Base-by-base conservation (phyloP, 2,329 filamentous ascomycete genomes). In the Epichloe bromicola region DNA sequence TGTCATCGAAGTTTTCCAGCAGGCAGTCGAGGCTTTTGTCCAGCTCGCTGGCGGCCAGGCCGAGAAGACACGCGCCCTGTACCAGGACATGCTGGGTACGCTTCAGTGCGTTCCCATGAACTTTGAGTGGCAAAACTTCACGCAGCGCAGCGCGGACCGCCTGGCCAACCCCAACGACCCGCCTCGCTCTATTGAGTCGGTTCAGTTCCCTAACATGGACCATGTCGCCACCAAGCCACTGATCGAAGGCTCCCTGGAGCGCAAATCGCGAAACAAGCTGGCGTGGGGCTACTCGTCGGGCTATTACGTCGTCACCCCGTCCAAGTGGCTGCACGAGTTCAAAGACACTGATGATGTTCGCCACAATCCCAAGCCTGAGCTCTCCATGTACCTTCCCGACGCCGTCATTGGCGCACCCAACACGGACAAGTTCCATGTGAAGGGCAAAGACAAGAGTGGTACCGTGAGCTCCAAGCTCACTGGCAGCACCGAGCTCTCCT, bases 271-370 rank as follows among this genome's bases (percentile, higher is more conserved):
- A 59, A 86, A 95, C 67, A 83, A 95, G 69, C 79, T 88, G 34
- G 78, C 78, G 19, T 80, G 85, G 69, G 85, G 85, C 53, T 93
- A 87, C 68, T 83, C 81, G 56, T 80, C 86, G 0, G 81, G 79
- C 51, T 95, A 94, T 74, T 98, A 95, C 64, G 91, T 93, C 51
- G 81, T 97, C 46, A 95, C 89, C 0, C 86, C 88, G 0, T 79
- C 86, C 52, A 88, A 87, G 62, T 98, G 85, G 70, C 71, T 98
- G 53, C 93, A 98, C 71, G 90, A 96, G 68, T 98, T 95, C 76
- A 95, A 95, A 70, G 89, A 94, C 62, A 85, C 87, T 63, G 91
- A 97, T 61, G 78, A 82, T 61, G 58, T 76, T 48, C 74, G 76
- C 46, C 70, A 80, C 60, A 88, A 95, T 55, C 88, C 88, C 10